Evolutionary conservation across 2,329 filamentous ascomycete genomes (phyloP), one percentile per base, ranked within the genome.

Genomic region (Aspergillus hiratsukae): DNA sequence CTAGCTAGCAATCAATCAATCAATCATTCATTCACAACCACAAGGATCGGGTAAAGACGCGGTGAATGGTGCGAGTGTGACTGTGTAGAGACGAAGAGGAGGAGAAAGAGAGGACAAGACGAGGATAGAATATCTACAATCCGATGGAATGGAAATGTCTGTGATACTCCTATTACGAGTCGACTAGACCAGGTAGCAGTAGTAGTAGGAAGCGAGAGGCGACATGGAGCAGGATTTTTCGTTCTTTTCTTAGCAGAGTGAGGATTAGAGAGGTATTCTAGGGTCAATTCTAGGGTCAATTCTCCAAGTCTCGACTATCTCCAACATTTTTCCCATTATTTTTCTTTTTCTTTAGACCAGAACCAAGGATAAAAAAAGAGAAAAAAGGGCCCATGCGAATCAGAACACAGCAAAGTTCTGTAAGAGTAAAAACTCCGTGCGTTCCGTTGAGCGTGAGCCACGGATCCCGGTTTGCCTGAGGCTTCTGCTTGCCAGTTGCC

Each of bases 21-120:
- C 27, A 8, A 19, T 27, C 25, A 53, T 51, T 40, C 27, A 8
- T 19, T 27, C 28, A 56, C 45, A 50, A 43, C 31, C 48, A 54
- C 48, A 52, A 56, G 48, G 50, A 41, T 56, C 56, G 56, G 51
- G 50, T 53, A 37, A 45, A 60, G 58, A 51, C 43, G 48, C 27
- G 46, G 37, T 40, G 17, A 19, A 19, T 37, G 9, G 31, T 40
- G 43, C 23, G 6, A 43, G 31, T 37, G 31, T 37, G 14, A 37
- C 31, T 7, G 21, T 23, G 19, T 21, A 52, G 46, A 55, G 51
- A 40, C 46, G 49, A 28, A 54, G 37, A 43, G 31, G 29, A 49
- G 35, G 35, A 56, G 55, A 48, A 29, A 21, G 48, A 52, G 43
- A 37, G 46, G 43, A 48, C 29, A 55, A 37, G 52, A 45, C 25